phyloP scores from a whole-genome alignment of 1,284 basidiomycete genomes.

The Ceratobasidium sp. region DNA sequence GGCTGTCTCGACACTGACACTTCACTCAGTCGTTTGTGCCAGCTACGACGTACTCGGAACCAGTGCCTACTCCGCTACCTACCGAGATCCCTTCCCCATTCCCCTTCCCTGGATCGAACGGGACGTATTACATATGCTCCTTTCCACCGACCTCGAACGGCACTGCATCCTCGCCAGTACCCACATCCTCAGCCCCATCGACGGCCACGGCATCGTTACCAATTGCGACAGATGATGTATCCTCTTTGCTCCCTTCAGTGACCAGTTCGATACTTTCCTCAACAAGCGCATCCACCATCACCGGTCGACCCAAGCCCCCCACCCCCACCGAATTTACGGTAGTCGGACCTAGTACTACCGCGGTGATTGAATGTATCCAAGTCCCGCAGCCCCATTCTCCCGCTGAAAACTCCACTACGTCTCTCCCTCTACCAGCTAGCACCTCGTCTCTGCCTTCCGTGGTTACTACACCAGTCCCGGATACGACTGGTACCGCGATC shows the following conservation, averaged over 20 bases:
- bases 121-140: constrained; percentile 17
- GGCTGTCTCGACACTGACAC: background rate
- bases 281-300: background rate
- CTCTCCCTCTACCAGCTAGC: too few relatives aligned
- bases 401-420: too few relatives aligned
- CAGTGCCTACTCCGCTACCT: background rate
- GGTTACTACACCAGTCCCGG: too few relatives aligned
- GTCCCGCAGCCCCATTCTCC: background rate
- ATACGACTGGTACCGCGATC: too few relatives aligned
- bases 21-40: background rate
- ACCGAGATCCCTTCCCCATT: background rate
- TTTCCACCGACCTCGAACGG: constrained; percentile 2
- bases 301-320: background rate
- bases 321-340: constrained; percentile 15
- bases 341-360: constrained; percentile 2
- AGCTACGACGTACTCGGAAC: background rate
- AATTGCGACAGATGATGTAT: background rate
- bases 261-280: background rate
- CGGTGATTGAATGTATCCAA: constrained; percentile 6
- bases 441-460: too few relatives aligned
- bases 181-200: background rate
- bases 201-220: background rate
- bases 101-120: constrained; percentile 14
- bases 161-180: background rate
- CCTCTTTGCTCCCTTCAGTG: background rate